Conservation (phyloP, 1,284 basidiomycete genomes). For the Tylopilus orsonianus region DNA sequence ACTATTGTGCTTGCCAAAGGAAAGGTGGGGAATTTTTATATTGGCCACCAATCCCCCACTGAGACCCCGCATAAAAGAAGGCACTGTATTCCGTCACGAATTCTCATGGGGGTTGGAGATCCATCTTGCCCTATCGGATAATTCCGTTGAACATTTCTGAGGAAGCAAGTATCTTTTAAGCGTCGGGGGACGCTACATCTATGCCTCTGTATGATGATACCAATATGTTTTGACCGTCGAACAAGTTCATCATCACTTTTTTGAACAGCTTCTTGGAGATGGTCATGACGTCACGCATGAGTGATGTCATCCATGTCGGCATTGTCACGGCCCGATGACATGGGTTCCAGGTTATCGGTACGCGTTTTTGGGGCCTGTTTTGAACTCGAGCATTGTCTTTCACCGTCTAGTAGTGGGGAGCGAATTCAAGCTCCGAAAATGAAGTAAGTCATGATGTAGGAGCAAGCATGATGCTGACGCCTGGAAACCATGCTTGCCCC, state of each 20-base stretch:
- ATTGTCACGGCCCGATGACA: too few species aligned
- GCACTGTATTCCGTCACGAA: conserved; percentile 39
- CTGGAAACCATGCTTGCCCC: too few species aligned
- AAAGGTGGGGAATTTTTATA: conserved; percentile 34
- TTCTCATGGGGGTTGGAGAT: conserved; percentile 38
- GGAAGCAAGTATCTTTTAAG: too few species aligned
- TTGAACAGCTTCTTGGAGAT: conserved; percentile 22
- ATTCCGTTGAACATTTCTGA: conserved; percentile 4
- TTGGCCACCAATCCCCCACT: conserved; percentile 10
- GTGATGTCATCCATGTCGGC: too few species aligned
- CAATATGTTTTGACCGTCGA: conserved; percentile 8
- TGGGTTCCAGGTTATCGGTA: too few species aligned
- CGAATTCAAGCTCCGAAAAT: too few species aligned
- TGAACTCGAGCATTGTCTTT: too few species aligned
- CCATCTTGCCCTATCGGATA: conserved; percentile 34
- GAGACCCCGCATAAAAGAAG: not conserved
- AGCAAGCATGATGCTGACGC: too few species aligned
- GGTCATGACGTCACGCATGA: conserved; percentile 7
- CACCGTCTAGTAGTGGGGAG: too few species aligned
- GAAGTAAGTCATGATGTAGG: too few species aligned
- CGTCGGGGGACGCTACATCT: not conserved
- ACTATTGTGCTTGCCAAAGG: conserved; percentile 35
- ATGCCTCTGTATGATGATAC: conserved; percentile 8
- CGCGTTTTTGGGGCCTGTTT: too few species aligned
- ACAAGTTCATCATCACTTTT: conserved; percentile 26